A percentile compares a stretch with the other conserved stretches of the same genome.
Evolutionary conservation across 768 basidiomycete species (phyloP).

Genomic region (Tylopilus sp.): DNA sequence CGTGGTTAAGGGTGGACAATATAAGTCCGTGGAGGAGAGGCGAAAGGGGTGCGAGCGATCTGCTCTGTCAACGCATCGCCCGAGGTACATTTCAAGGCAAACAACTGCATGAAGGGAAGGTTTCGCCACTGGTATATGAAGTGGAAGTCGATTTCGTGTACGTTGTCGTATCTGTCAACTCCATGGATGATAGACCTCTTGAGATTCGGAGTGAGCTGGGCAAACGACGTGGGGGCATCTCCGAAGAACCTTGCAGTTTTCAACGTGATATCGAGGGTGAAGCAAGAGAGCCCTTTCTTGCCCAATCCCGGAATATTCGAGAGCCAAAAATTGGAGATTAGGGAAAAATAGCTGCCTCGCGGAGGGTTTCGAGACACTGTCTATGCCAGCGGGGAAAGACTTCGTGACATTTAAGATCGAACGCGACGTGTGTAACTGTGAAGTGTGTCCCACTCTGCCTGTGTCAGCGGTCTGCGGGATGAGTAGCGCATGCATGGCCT

Average conservation of each 20-base stretch:
- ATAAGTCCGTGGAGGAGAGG: not conserved
- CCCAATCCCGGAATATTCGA: not conserved
- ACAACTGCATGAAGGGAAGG: not conserved
- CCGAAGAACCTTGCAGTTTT: no score
- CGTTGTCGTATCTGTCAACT: not conserved
- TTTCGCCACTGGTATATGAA: not conserved
- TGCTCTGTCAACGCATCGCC: not conserved
- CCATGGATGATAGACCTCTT: not conserved
- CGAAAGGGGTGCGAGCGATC: not conserved
- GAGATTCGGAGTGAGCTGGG: not conserved
- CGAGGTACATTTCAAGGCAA: not conserved
- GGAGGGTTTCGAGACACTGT: not conserved
- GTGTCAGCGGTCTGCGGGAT: not conserved
- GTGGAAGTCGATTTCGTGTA: not conserved
- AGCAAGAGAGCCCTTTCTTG: not conserved
- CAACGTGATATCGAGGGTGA: not conserved
- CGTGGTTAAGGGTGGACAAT: not conserved
- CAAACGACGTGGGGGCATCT: not conserved
- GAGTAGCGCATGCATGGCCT: no score
- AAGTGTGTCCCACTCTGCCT: not conserved
- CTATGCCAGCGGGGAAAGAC: not conserved
- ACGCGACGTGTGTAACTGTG: not conserved
- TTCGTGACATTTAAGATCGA: not conserved
- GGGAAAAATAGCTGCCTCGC: not conserved
- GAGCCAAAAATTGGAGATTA: not conserved